Evolutionary conservation across 352 stramenopile genomes (phyloP), one percentile per base, ranked within the genome.

Genomic region (Globisporangium carolinianum): DNA sequence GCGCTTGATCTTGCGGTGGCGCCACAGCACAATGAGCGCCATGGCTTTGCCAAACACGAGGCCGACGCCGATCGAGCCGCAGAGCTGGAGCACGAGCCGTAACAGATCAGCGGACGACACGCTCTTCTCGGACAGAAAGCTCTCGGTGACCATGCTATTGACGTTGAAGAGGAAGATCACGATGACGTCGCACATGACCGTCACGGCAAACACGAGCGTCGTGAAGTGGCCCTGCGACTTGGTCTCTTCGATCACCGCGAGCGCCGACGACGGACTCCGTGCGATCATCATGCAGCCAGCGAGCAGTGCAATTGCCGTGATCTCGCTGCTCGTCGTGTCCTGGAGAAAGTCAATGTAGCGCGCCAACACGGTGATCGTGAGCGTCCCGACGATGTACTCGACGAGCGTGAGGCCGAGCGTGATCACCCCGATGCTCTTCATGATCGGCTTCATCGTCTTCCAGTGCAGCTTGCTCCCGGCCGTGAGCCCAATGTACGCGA

Each of bases 151-250:
- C 72, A 85, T 83, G 53, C 68, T 82, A 61, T 83, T 87, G 52
- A 87, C 68, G 63, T 87, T 86, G 68, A 89, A 89, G 6, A 89
- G 60, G 18, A 83, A 72, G 46, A 89, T 86, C 51, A 89, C 79
- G 18, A 82, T 64, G 41, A 89, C 68, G 61, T 89, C 79, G 53
- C 75, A 89, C 63, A 84, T 80, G 62, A 89, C 76, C 0, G 79
- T 89, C 17, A 89, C 79, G 0, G 72, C 69, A 50, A 89, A 87
- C 18, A 86, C 67, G 5, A 87, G 67, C 47, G 74, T 89, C 55
- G 79, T 89, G 47, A 89, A 89, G 45, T 83, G 76, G 38, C 79
- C 79, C 17, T 76, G 71, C 0, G 79, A 79, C 47, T 79, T 77
- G 37, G 69, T 83, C 52, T 89, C 76, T 68, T 87, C 73, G 47